phyloP scores from a whole-genome alignment of 495 filamentous ascomycete species.

The Ramalina peruviana region DNA sequence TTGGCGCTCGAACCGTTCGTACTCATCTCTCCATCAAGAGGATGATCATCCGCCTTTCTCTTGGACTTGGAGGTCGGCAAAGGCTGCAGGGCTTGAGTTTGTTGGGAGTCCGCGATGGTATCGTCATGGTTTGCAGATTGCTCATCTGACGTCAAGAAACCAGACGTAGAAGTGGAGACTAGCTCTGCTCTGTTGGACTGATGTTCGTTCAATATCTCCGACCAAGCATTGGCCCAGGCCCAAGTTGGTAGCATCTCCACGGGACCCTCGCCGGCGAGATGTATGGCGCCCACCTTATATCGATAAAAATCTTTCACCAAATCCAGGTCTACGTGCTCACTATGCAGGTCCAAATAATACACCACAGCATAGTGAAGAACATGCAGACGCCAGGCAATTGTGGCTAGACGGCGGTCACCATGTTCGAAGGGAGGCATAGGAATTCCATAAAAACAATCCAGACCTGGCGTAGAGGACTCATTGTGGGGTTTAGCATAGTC shows the following conservation, averaged over 20 bases:
- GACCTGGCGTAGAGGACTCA: neutral
- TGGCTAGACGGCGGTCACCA: neutral
- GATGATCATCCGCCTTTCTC: slow-evolving; percentile 15
- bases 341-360: neutral
- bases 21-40: slow-evolving; percentile 11
- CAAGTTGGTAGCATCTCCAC: neutral
- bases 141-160: neutral
- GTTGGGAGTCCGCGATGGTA: neutral
- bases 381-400: slow-evolving; percentile 1
- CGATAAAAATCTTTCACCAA: neutral
- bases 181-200: neutral
- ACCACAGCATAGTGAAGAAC: neutral
- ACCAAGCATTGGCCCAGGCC: neutral
- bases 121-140: neutral
- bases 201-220: neutral
- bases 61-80: slow-evolving; percentile 6
- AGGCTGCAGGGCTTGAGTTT: neutral
- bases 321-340: neutral
- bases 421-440: neutral
- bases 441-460: neutral
- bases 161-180: too few relatives aligned
- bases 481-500: too few relatives aligned
- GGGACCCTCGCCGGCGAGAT: neutral
- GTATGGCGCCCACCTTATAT: neutral
- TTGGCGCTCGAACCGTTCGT: slow-evolving; percentile 11